Percentiles rank a stretch among this genome's conserved stretches.
Conservation (phyloP, 2,329 filamentous ascomycete species). For the Aspergillus novofumigatus region DNA sequence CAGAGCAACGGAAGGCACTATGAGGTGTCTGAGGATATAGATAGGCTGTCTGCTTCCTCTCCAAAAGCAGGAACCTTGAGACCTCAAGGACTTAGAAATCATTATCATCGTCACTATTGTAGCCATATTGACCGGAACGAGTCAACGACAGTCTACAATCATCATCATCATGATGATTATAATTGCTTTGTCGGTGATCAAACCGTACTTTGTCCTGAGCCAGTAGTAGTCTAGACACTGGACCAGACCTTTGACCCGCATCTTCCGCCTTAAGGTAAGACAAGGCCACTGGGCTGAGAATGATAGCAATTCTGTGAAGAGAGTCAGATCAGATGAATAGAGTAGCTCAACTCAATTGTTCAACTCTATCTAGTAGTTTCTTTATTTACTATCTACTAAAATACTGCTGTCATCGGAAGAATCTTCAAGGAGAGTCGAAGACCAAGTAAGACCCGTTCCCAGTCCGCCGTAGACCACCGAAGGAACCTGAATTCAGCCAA, state of each 20-base stretch:
- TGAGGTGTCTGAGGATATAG: not conserved
- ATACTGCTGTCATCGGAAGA: not conserved
- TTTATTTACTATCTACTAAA: no score
- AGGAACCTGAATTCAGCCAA: not conserved
- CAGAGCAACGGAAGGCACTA: not conserved
- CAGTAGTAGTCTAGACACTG: slow-evolving; percentile 4
- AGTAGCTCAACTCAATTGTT: not conserved
- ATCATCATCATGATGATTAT: not conserved
- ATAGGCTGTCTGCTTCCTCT: not conserved
- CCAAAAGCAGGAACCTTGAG: not conserved
- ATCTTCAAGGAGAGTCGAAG: not conserved
- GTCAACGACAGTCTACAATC: no score
- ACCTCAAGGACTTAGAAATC: not conserved
- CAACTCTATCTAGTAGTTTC: not conserved
- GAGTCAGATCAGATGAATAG: not conserved
- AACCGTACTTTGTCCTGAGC: not conserved
- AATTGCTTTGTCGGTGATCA: not conserved
- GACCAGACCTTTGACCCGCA: slow-evolving; percentile 7
- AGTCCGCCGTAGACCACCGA: no score
- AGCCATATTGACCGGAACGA: no score
- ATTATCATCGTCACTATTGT: not conserved
- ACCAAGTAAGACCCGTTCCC: not conserved
- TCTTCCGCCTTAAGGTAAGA: not conserved
- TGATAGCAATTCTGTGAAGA: not conserved
- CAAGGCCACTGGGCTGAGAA: not conserved